These are phyloP conservation scores for Fraxinus nigra DNA, from an alignment of 305 asterid genomes.

Conservation along the genomic window DNA sequence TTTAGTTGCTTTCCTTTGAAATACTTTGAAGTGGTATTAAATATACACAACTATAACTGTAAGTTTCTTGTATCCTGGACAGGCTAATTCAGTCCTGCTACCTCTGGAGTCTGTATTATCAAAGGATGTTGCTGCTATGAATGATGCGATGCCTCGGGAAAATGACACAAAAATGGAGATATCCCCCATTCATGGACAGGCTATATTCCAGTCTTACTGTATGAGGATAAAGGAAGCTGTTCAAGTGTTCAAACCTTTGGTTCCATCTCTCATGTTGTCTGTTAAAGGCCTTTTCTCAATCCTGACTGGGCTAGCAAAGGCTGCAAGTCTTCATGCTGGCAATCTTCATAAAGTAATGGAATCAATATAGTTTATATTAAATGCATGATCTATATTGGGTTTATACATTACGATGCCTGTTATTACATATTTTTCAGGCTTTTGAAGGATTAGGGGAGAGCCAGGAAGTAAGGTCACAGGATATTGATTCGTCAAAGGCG, in stretches of 20 bases:
- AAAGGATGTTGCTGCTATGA: slow-evolving; percentile 83
- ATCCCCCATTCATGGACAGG: slow-evolving; percentile 95
- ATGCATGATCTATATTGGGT: slow-evolving; percentile 12
- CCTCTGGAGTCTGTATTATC: slow-evolving; percentile 90
- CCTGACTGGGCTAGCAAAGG: slow-evolving; percentile 80
- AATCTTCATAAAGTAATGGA: slow-evolving; percentile 90
- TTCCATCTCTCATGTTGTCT: slow-evolving; percentile 66
- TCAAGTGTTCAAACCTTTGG: slow-evolving; percentile 78
- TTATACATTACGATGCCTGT: slow-evolving; percentile 18
- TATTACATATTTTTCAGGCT: slow-evolving; percentile 53
- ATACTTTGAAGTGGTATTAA: slow-evolving; percentile 15
- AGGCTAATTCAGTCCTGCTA: slow-evolving; percentile 83
- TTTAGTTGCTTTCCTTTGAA: slow-evolving; percentile 25
- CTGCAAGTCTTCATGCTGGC: slow-evolving; percentile 98
- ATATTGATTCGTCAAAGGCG: slow-evolving; percentile 52
- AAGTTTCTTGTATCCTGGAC: slow-evolving; percentile 36
- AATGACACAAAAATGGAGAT: slow-evolving; percentile 68
- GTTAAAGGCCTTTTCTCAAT: slow-evolving; percentile 79
- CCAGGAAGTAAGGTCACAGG: slow-evolving; percentile 73
- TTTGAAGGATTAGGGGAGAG: slow-evolving; percentile 98
- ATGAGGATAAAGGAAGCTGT: slow-evolving; percentile 65
- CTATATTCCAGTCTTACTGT: slow-evolving; percentile 88
- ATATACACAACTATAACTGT: slow-evolving; percentile 17
- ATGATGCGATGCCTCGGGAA: slow-evolving; percentile 76
- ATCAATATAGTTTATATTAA: slow-evolving; percentile 16